These are phyloP conservation scores for Dioszegia hungarica DNA, from an alignment of 768 basidiomycete species.

Conservation along the genomic window DNA sequence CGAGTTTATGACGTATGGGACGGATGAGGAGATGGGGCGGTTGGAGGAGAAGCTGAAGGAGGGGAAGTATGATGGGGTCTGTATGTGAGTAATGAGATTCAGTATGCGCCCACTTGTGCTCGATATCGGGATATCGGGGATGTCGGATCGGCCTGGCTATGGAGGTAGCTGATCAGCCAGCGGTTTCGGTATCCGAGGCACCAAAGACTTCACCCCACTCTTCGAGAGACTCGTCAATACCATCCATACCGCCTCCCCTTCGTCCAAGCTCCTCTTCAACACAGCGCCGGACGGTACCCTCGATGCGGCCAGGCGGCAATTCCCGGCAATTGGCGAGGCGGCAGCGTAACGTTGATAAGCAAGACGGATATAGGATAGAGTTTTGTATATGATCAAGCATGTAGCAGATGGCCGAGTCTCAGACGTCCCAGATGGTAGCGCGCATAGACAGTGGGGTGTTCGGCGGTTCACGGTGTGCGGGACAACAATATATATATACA, in stretches of 20 bases:
- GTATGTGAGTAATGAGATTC: constrained; percentile 3
- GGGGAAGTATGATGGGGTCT: constrained; percentile 6
- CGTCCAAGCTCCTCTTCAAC: constrained; percentile 12
- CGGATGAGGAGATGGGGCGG: constrained; percentile 1
- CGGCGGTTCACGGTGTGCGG: too few relatives aligned
- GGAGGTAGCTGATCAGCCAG: background rate
- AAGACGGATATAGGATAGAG: too few relatives aligned
- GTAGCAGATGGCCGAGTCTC: too few relatives aligned
- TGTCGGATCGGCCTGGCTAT: too few relatives aligned
- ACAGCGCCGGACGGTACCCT: constrained; percentile 2
- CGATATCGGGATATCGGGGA: too few relatives aligned
- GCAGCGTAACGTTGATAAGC: too few relatives aligned
- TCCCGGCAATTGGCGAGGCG: background rate
- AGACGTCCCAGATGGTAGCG: too few relatives aligned
- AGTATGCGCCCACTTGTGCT: too few relatives aligned
- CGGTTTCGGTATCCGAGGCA: constrained; percentile 6
- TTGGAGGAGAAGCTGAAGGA: background rate
- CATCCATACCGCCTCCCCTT: background rate
- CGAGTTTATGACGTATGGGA: constrained; percentile 5
- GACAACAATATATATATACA: too few relatives aligned
- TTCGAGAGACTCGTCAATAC: constrained; percentile 12
- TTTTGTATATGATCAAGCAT: too few relatives aligned
- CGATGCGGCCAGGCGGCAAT: constrained; percentile 2
- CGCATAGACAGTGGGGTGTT: too few relatives aligned
- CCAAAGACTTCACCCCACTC: constrained; percentile 5